Percentiles rank a stretch among this genome's conserved stretches.
Evolutionary conservation across 2,329 filamentous ascomycete species (phyloP).

Genomic region (Fusarium sp.): DNA sequence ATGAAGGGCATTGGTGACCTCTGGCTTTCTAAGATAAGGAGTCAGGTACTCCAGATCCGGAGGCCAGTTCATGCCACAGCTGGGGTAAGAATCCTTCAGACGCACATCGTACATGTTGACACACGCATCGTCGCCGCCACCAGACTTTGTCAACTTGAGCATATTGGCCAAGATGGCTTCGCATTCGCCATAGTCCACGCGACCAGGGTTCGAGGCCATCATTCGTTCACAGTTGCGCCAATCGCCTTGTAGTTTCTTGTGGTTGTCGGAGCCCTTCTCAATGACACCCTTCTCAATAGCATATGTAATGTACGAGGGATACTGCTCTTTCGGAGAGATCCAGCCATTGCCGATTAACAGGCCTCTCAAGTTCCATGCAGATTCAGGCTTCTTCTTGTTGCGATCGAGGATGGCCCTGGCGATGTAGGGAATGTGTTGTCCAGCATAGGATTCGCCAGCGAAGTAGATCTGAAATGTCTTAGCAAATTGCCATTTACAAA

Average conservation of each 20-base stretch:
- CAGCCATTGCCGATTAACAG: constrained; percentile 97
- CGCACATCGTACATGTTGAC: constrained; percentile 98
- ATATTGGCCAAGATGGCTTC: constrained; percentile 81
- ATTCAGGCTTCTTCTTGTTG: constrained; percentile 71
- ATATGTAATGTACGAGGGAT: constrained; percentile 84
- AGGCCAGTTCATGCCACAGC: constrained; percentile 98
- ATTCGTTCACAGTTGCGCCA: constrained; percentile 75
- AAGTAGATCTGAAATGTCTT: constrained; percentile 78
- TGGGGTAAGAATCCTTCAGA: constrained; percentile 79
- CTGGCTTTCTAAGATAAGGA: constrained; percentile 84
- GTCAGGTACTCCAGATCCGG: constrained; percentile 81
- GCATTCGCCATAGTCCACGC: constrained; percentile 77
- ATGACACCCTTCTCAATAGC: constrained; percentile 82
- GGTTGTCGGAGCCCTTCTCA: constrained; percentile 70
- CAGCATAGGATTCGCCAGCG: constrained; percentile 95
- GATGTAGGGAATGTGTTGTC: constrained; percentile 97
- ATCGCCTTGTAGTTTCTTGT: constrained; percentile 73
- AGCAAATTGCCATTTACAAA: constrained; percentile 22
- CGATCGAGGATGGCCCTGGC: constrained; percentile 89
- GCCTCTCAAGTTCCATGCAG: constrained; percentile 80
- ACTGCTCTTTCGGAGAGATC: constrained; percentile 92
- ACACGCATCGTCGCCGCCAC: constrained; percentile 69
- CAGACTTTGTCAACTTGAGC: constrained; percentile 70
- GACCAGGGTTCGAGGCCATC: constrained; percentile 57
- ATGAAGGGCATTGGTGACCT: constrained; percentile 84